These are phyloP conservation scores for Pichia sp. DNA, from an alignment of 1,139 yeast genomes.

Conservation along the genomic window DNA sequence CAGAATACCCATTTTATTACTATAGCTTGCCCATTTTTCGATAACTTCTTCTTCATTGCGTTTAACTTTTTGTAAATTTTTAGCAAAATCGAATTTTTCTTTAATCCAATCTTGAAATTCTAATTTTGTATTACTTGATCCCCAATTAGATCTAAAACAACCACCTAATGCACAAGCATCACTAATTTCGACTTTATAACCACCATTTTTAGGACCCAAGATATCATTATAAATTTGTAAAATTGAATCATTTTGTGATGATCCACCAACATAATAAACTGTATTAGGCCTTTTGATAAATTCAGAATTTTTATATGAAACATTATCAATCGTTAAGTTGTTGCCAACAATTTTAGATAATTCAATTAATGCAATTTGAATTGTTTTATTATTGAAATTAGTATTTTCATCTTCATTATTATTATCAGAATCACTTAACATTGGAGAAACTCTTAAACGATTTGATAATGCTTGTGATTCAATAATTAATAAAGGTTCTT, in stretches of 20 bases:
- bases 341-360: constrained; percentile 35
- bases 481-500: constrained; percentile 71
- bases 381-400: constrained; percentile 3
- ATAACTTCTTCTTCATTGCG: constrained; percentile 24
- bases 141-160: constrained; percentile 76
- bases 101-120: constrained; percentile 41
- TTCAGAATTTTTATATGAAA: constrained; percentile 37
- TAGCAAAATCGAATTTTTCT: constrained; percentile 35
- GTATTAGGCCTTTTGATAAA: constrained; percentile 56
- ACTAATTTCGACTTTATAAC: constrained; percentile 67
- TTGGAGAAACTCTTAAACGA: constrained; percentile 71
- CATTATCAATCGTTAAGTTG: constrained; percentile 44
- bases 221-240: constrained; percentile 65
- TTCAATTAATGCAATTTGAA: constrained; percentile 16
- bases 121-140: background rate
- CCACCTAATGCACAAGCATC: constrained; percentile 97
- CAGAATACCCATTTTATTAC: constrained; percentile 45
- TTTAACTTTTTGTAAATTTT: constrained; percentile 32
- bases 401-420: constrained; percentile 3
- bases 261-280: constrained; percentile 84
- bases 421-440: constrained; percentile 34
- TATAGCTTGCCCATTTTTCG: constrained; percentile 39
- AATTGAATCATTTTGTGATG: constrained; percentile 64
- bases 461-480: constrained; percentile 86
- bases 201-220: constrained; percentile 57